Conservation (phyloP, 2,329 filamentous ascomycete species). For the Trichophyton rubrum region DNA sequence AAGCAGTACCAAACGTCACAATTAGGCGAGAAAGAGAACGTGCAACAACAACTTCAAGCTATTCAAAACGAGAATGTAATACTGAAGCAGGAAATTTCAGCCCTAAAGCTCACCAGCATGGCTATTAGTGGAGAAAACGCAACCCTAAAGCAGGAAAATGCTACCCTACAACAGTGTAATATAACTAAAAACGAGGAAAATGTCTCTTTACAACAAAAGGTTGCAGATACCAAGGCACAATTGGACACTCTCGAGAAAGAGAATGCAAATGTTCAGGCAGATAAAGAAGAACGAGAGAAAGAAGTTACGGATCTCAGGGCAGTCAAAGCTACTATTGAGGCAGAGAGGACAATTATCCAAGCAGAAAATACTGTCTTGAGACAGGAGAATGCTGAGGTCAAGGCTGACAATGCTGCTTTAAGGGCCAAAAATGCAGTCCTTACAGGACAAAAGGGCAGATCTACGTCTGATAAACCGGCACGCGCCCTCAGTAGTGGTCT, state of each 20-base stretch:
- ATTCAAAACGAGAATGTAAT: not conserved
- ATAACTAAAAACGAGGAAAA: not conserved
- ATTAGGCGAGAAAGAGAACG: not conserved
- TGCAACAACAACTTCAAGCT: not conserved
- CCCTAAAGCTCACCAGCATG: not conserved
- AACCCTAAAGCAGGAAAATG: not conserved
- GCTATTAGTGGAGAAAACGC: slow-evolving; percentile 6
- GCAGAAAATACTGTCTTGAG: not conserved
- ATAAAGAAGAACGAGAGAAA: too few relatives aligned
- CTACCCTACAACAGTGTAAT: not conserved
- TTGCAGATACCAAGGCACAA: not conserved
- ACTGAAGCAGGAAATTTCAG: not conserved
- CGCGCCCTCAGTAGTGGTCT: not conserved
- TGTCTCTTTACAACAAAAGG: not conserved
- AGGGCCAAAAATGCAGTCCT: not conserved
- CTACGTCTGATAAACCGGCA: not conserved
- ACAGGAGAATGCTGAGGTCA: not conserved
- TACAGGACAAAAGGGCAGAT: not conserved
- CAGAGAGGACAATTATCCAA: not conserved
- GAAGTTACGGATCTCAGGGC: not conserved
- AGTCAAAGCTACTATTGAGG: not conserved
- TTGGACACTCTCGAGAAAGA: not conserved
- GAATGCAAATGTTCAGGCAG: not conserved
- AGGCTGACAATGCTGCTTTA: not conserved
- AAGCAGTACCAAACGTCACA: slow-evolving; percentile 12